These are phyloP conservation scores for Torulaspora quercuum DNA, from an alignment of 805 yeast genomes.

Conservation along the genomic window DNA sequence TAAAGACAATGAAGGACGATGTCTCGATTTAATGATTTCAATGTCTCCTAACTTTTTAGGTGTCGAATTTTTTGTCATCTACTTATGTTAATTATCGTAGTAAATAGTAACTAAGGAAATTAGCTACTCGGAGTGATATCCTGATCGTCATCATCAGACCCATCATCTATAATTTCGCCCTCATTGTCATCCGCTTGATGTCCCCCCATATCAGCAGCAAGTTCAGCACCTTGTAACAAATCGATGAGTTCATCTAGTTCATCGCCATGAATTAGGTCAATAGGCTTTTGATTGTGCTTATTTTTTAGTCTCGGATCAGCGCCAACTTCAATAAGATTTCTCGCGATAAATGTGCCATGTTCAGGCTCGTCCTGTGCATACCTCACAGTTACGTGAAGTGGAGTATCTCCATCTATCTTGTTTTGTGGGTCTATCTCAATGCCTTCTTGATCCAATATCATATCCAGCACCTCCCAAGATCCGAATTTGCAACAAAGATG, in stretches of 20 bases:
- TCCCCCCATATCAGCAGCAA: slow-evolving; percentile 48
- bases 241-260: slow-evolving; percentile 56
- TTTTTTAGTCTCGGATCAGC: slow-evolving; percentile 69
- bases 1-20: slow-evolving; percentile 44
- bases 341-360: slow-evolving; percentile 73
- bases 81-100: no score
- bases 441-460: slow-evolving; percentile 70
- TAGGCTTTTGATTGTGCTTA: slow-evolving; percentile 65
- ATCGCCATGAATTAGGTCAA: slow-evolving; percentile 57
- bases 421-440: slow-evolving; percentile 84
- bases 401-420: slow-evolving; percentile 74
- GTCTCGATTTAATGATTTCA: no score
- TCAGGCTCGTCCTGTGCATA: slow-evolving; percentile 79
- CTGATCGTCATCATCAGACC: slow-evolving; percentile 29
- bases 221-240: slow-evolving; percentile 77
- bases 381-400: slow-evolving; percentile 79
- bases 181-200: slow-evolving; percentile 38
- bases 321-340: slow-evolving; percentile 86
- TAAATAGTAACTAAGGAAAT: slow-evolving; percentile 2
- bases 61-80: no score
- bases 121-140: slow-evolving; percentile 23
- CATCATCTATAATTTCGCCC: slow-evolving; percentile 39
- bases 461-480: slow-evolving; percentile 79
- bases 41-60: not conserved
- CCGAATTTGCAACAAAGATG: slow-evolving; percentile 83